A percentile compares a stretch with the other conserved stretches of the same genome.
phyloP scores from a whole-genome alignment of 768 basidiomycete species.

The Tremella mesenterica region DNA sequence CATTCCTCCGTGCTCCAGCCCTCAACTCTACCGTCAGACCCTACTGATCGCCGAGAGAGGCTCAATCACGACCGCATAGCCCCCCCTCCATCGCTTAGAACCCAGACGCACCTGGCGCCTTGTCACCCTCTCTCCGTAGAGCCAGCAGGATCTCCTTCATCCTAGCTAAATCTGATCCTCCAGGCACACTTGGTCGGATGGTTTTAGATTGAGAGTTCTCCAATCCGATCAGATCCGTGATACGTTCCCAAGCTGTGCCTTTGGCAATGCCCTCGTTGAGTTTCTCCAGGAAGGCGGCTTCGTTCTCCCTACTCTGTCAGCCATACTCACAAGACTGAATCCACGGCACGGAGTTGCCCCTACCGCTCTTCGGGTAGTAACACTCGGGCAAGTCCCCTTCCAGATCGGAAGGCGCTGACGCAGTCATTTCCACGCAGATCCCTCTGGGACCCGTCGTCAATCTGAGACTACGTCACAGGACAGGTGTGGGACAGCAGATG shows the following conservation, averaged over 20 bases:
- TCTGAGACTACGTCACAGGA: too few relatives aligned
- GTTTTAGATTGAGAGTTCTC: conserved; percentile 98
- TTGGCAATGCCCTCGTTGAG: conserved; percentile 66
- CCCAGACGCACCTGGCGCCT: conserved; percentile 85
- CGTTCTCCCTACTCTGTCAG: conserved; percentile 59
- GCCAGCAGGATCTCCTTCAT: conserved; percentile 88
- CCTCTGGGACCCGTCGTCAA: too few relatives aligned
- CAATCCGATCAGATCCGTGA: conserved; percentile 72
- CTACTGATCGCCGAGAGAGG: too few relatives aligned
- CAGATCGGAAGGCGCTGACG: too few relatives aligned
- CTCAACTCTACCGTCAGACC: too few relatives aligned
- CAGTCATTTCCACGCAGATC: too few relatives aligned
- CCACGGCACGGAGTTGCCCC: too few relatives aligned
- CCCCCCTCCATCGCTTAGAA: conserved; percentile 51
- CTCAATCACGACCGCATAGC: too few relatives aligned
- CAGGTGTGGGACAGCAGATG: too few relatives aligned
- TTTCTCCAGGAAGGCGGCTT: conserved; percentile 66
- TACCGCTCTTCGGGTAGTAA: too few relatives aligned
- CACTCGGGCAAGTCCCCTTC: too few relatives aligned
- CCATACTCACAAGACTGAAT: neutral
- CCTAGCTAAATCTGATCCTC: conserved; percentile 77
- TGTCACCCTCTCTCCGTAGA: conserved; percentile 78
- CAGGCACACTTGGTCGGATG: conserved; percentile 70
- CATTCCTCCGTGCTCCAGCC: too few relatives aligned
- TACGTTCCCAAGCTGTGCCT: conserved; percentile 94